Percentiles rank a stretch among this genome's conserved stretches.
These are phyloP conservation scores for Drechmeria coniospora DNA, from an alignment of 2,329 filamentous ascomycete genomes.

Conservation along the genomic window DNA sequence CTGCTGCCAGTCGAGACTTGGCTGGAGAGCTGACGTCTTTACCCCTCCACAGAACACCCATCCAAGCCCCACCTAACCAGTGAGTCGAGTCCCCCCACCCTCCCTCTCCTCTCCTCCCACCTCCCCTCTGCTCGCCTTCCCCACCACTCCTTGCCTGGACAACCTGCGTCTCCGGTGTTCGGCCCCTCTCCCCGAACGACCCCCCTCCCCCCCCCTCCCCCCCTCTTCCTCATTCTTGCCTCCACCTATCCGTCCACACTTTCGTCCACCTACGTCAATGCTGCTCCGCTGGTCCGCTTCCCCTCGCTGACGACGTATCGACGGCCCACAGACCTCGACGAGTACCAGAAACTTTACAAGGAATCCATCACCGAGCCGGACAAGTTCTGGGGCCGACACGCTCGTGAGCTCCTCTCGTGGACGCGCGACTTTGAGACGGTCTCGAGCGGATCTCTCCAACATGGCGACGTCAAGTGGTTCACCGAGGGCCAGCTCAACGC, in stretches of 20 bases:
- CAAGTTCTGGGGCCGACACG: constrained; percentile 77
- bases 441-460: constrained; percentile 54
- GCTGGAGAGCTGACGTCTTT: constrained; percentile 14
- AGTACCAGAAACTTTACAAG: constrained; percentile 54
- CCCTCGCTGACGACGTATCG: constrained; percentile 3
- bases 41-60: constrained; percentile 44
- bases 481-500: constrained; percentile 86
- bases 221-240: too few species aligned
- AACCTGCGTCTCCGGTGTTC: not conserved
- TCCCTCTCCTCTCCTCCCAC: constrained; percentile 1
- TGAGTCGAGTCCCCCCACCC: constrained; percentile 31
- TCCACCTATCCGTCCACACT: not conserved
- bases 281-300: constrained; percentile 4
- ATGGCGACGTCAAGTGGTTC: constrained; percentile 90
- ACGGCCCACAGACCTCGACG: constrained; percentile 36
- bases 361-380: constrained; percentile 83
- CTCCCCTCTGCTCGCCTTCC: not conserved
- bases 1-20: constrained; percentile 5
- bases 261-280: not conserved
- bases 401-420: constrained; percentile 82
- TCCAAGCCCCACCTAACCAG: constrained; percentile 51
- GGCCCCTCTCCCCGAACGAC: constrained; percentile 5
- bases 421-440: constrained; percentile 85
- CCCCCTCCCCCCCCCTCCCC: too few species aligned
- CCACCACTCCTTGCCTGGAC: not conserved